Evolutionary conservation across 2,329 filamentous ascomycete species (phyloP), one percentile per base, ranked within the genome.

Genomic region (Fusarium scirpi): DNA sequence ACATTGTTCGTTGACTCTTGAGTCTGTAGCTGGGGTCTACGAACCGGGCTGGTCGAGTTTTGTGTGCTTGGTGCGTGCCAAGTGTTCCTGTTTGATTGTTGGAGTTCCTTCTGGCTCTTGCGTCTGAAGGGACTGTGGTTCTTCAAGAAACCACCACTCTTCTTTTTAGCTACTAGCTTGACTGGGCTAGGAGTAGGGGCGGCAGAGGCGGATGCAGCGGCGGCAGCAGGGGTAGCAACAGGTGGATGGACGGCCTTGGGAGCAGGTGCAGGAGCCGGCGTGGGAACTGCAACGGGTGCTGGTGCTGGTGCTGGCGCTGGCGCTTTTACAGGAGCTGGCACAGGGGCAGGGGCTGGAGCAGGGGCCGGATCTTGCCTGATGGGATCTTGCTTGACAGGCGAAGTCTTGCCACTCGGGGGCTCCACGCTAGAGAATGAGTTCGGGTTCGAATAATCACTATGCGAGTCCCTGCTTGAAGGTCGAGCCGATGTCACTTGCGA

Each of bases 91-190:
- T 81, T 87, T 3, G 81, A 76, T 44, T 78, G 65, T 46, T 84
- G 82, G 6, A 84, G 76, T 46, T 93, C 93, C 75, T 93, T 94
- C 57, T 91, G 94, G 78, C 94, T 97, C 87, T 97, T 97, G 58
- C 95, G 89, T 32, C 94, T 88, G 83, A 99, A 99, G 0, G 95
- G 95, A 71, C 92, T 95, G 77, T 95, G 92, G 74, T 94, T 94
- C 78, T 94, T 93, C 82, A 99, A 97, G 81, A 98, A 98, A 1
- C 93, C 92, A 1, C 93, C 92, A 65, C 93, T 97, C 82, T 87
- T 90, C 79, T 89, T 89, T 81, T 90, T 90, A 56, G 86, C 85
- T 18, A 94, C 84, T 48, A 89, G 86, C 76, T 91, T 93, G 16
- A 93, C 90, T 15, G 88, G 86, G 13, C 82, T 84, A 45, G 69